Base-by-base conservation (phyloP, 768 basidiomycete genomes). In the Xerocomellus amylosporus region DNA sequence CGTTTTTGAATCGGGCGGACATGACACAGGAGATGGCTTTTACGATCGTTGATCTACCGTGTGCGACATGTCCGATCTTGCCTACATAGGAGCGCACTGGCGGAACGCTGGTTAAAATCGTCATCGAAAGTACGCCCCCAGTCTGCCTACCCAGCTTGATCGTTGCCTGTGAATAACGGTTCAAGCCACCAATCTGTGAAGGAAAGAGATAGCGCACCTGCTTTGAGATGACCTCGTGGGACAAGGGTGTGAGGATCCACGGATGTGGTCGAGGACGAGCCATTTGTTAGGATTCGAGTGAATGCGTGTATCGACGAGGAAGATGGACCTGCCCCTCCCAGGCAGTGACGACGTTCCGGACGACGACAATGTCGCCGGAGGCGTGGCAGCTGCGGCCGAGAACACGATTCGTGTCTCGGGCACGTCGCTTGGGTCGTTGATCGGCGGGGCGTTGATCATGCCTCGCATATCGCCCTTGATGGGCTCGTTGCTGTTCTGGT, bases 1-100 rank as follows among this genome's bases (percentile, higher is more conserved):
- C 97, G 73, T 98, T 98, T 80, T 99, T 99, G 75, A 99, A 98
- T 64, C 96, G 84, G 44, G 98, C 97, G 17, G 97, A 98, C 84
- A 90, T 89, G 17, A 98, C 96, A 8, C 97, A 95, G 10, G 96
- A 98, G 69, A 99, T 98, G 30, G 97, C 97, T 76, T 98, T 95
- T 54, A 98, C 96, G 52, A 98, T 94, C 8, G 91, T 95, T 51
- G 90, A 93, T 77, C 94, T 94, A 64, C 91, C 93, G 79, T 94
- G 93, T 19, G 96, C 96, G 80, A 99, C 96, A 82, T 98, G 96
- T 50, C 95, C 96, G 68, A 99, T 99, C 22, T 95, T 99, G 61
- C 93, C 95, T 93, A n/a, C n/a, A n/a, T n/a, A 53, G n/a, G 43
- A 50, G 24, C 41, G 33, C 37, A 15, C 43, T 47, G 53, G 48